Conservation (phyloP, 1,284 basidiomycete species). For the Golubevia sp. region DNA sequence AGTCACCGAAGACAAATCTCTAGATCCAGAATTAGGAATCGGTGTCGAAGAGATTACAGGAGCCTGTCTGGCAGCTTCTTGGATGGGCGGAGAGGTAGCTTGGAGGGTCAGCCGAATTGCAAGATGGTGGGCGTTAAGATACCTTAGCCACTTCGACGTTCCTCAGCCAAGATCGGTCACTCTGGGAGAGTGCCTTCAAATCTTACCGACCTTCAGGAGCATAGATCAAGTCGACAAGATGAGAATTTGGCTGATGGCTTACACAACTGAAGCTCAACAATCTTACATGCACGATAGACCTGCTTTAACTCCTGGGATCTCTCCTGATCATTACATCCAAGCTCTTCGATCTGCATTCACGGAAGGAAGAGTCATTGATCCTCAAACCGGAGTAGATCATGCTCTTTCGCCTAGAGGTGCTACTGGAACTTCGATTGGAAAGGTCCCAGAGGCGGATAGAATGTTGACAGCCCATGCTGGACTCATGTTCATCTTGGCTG, state of each 20-base stretch:
- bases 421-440: slow-evolving; percentile 1
- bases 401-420: not conserved
- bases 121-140: slow-evolving; percentile 38
- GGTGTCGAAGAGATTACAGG: slow-evolving; percentile 54
- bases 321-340: slow-evolving; percentile 34
- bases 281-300: slow-evolving; percentile 37
- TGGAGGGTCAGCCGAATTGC: slow-evolving; percentile 25
- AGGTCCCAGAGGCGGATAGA: slow-evolving; percentile 25
- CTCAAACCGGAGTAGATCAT: too few species aligned
- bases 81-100: slow-evolving; percentile 34
- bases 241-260: slow-evolving; percentile 48
- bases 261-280: slow-evolving; percentile 42
- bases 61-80: slow-evolving; percentile 39
- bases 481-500: slow-evolving; percentile 31
- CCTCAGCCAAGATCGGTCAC: slow-evolving; percentile 13
- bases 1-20: slow-evolving; percentile 19
- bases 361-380: too few species aligned
- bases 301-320: slow-evolving; percentile 23
- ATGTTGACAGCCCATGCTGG: slow-evolving; percentile 41
- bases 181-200: slow-evolving; percentile 38
- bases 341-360: slow-evolving; percentile 24
- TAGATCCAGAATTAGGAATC: slow-evolving; percentile 49
- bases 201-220: slow-evolving; percentile 43
- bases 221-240: slow-evolving; percentile 41
- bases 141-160: slow-evolving; percentile 33